Evolutionary conservation across 805 yeast genomes (phyloP).

Genomic region (Nakazawaea wyomingensis): DNA sequence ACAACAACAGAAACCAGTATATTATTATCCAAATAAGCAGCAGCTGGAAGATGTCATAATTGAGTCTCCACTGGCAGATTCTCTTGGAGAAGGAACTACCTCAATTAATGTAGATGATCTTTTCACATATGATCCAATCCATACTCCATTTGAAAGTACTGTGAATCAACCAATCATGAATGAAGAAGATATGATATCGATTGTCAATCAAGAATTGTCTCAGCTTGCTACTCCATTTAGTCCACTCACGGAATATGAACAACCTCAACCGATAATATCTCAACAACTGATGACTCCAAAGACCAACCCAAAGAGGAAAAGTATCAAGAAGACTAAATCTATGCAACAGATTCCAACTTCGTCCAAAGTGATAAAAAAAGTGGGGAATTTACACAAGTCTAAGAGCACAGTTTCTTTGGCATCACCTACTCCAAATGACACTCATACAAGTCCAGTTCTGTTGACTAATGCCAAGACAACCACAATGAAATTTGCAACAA

Average conservation of each 20-base stretch:
- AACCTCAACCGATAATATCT: too few relatives aligned
- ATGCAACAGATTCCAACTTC: not conserved
- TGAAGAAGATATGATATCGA: constrained; percentile 1
- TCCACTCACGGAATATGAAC: not conserved
- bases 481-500: too few relatives aligned
- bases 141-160: not conserved
- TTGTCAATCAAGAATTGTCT: not conserved
- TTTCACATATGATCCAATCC: not conserved
- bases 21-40: too few relatives aligned
- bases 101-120: not conserved
- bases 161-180: not conserved
- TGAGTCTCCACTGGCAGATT: not conserved
- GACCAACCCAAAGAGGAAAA: not conserved
- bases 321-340: not conserved
- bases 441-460: not conserved
- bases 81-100: not conserved
- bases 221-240: not conserved
- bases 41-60: too few relatives aligned
- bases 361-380: not conserved
- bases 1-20: too few relatives aligned
- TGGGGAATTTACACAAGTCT: not conserved
- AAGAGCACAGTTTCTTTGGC: not conserved
- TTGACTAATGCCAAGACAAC: too few relatives aligned
- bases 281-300: not conserved
- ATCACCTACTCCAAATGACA: not conserved